These are phyloP conservation scores for Pichia sp. DNA, from an alignment of 1,139 yeast species.

Conservation along the genomic window DNA sequence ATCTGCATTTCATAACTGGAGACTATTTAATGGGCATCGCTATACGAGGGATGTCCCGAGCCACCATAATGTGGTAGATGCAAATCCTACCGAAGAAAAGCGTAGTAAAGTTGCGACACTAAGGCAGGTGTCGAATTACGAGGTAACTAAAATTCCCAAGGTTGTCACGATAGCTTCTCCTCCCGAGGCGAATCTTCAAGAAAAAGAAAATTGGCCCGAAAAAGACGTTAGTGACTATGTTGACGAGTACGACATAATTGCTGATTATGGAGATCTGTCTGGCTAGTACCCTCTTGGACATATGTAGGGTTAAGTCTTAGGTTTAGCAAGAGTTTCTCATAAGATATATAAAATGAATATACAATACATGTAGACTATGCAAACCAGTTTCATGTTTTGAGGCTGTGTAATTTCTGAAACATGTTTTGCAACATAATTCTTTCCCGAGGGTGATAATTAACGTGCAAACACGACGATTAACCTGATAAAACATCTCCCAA, in stretches of 20 bases:
- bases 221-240: neutral
- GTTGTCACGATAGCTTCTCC: conserved; percentile 2
- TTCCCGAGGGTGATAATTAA: neutral
- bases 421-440: conserved; percentile 1
- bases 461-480: neutral
- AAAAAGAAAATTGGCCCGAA: neutral
- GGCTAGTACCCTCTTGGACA: neutral
- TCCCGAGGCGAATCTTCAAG: neutral
- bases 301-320: neutral
- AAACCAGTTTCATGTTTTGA: neutral
- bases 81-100: neutral
- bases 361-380: neutral
- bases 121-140: neutral
- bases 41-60: neutral
- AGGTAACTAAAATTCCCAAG: neutral
- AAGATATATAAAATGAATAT: neutral
- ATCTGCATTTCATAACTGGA: conserved; percentile 3
- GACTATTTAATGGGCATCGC: conserved; percentile 4
- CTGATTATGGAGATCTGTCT: conserved; percentile 17
- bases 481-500: neutral
- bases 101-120: neutral
- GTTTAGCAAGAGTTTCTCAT: neutral
- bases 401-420: conserved; percentile 20
- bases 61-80: neutral
- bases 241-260: conserved; percentile 21